Percentiles rank a stretch among this genome's conserved stretches.
phyloP scores from a whole-genome alignment of 148 eudicot species.

The Rhododendron mucronatum region DNA sequence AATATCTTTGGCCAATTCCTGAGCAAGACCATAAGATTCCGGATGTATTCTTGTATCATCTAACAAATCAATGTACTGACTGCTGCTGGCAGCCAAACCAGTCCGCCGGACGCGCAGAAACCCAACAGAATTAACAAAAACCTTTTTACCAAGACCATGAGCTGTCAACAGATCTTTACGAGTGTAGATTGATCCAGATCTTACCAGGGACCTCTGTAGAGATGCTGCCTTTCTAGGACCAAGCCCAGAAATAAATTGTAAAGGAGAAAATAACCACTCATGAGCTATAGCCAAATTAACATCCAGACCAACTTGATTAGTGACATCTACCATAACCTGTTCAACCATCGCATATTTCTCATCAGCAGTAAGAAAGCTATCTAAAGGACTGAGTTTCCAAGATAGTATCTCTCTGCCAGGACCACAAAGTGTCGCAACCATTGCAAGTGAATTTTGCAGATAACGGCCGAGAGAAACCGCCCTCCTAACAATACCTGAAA shows the following conservation, averaged over 20 bases:
- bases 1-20: constrained; percentile 89
- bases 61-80: constrained; percentile 79
- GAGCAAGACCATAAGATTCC: constrained; percentile 88
- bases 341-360: constrained; percentile 94
- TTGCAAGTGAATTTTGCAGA: constrained; percentile 93
- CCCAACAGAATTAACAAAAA: constrained; percentile 87
- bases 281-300: constrained; percentile 85
- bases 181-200: constrained; percentile 67
- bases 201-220: constrained; percentile 71
- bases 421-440: constrained; percentile 97
- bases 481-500: constrained; percentile 81
- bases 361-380: constrained; percentile 78
- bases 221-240: constrained; percentile 96
- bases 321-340: constrained; percentile 93
- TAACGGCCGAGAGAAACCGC: constrained; percentile 89
- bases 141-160: constrained; percentile 84
- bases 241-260: constrained; percentile 94
- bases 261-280: constrained; percentile 91
- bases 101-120: constrained; percentile 87
- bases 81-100: constrained; percentile 76
- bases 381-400: constrained; percentile 84
- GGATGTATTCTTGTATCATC: constrained; percentile 99
- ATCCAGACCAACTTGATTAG: constrained; percentile 96
- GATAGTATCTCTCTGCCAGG: constrained; percentile 80
- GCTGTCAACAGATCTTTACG: constrained; percentile 75